Evolutionary conservation across 148 eudicot species (phyloP).

Genomic region (Rhododendron molle): DNA sequence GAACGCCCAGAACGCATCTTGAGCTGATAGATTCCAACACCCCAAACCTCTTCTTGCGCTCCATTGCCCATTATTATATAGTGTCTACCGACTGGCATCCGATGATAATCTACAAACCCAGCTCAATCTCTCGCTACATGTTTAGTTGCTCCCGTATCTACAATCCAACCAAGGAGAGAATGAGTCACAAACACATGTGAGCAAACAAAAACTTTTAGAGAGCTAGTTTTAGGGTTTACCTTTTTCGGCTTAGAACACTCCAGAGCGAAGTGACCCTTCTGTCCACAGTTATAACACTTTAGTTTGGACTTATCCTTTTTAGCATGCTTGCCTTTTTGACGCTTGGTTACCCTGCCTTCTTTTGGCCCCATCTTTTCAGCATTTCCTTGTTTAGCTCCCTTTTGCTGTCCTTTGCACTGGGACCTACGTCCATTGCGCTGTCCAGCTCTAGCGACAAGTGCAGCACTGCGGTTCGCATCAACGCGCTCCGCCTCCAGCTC

Average conservation of each 20-base stretch:
- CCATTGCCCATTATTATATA: no score
- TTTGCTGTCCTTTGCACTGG: background rate
- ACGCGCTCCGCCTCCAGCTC: background rate
- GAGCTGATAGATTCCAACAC: no score
- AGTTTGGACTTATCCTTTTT: background rate
- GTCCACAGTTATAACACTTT: background rate
- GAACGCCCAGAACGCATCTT: no score
- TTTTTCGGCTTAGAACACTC: background rate
- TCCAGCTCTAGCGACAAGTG: background rate
- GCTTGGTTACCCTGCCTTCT: background rate
- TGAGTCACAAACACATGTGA: no score
- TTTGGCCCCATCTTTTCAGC: background rate
- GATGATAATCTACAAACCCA: no score
- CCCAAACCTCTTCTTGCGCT: no score
- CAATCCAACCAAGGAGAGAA: no score
- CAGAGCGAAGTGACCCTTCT: background rate
- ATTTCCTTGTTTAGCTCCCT: background rate
- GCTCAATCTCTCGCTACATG: no score
- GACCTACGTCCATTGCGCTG: background rate
- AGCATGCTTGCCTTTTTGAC: background rate
- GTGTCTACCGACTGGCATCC: no score
- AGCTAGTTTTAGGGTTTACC: background rate
- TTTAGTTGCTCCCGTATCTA: no score
- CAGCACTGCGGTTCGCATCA: background rate
- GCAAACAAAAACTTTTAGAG: background rate